Base-by-base conservation (phyloP, 2,329 filamentous ascomycete species). In the Metarhizium robertsii region DNA sequence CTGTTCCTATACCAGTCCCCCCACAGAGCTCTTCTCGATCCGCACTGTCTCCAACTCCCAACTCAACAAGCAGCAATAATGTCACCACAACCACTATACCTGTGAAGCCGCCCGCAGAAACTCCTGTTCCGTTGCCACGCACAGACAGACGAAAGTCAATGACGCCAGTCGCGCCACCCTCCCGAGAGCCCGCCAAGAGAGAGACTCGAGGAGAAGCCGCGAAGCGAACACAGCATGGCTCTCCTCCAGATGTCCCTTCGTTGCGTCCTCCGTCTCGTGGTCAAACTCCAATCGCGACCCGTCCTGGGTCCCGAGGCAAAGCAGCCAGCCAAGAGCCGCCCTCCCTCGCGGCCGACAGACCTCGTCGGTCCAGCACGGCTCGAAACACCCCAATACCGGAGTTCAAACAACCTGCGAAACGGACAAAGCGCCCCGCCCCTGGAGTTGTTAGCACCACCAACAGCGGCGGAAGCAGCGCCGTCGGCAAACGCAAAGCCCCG, bases 401-500 rank as follows among this genome's bases (percentile, higher is more conserved):
- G 60, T 57, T 67, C 34, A 64, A 60, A 50, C 73, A 72, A 55
- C 72, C 71, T 54, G 66, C 71, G n/a, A 76, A 84, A 64, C 81
- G 87, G 52, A 75, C 79, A 53, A 90, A 86, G 71, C 76, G 84
- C 56, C 87, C 87, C 49, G 87, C 85, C 34, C 88, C 87, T 11
- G 87, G 87, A 56, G 77, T 88, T 60, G 81, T 91, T 62, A 88
- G 77, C 66, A 77, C 77, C 60, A 83, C 79, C 40, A 81, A 76
- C 68, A 79, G 78, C 61, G 80, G 80, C 64, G 79, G 80, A 65
- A 83, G 76, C 66, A 83, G 80, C 64, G 88, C 86, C 58, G 84
- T 90, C 56, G 86, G 86, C 57, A 86, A 83, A 71, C 80, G 88
- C 50, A 87, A 87, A 68, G 82, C 82, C 29, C 83, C 85, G 54